Base-by-base conservation (phyloP, 2,329 filamentous ascomycete species). In the Thielaviopsis punctulata region DNA sequence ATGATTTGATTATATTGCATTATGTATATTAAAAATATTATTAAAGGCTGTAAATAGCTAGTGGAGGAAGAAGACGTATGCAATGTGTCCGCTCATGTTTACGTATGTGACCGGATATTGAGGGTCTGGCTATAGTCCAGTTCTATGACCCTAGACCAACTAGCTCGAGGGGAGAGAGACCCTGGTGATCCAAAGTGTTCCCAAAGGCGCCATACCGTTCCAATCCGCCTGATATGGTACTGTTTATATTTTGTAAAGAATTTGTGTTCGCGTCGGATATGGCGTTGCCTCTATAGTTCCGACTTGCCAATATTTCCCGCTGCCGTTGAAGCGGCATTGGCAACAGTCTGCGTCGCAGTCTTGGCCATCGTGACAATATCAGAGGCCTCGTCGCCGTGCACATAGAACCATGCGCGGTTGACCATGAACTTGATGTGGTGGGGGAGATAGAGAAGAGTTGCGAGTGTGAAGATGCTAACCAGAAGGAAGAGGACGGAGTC, bases 401-500 rank as follows among this genome's bases (percentile, higher is more conserved):
- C 86, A 73, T 98, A 98, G 73, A 95, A 98, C 78, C 86, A 94
- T 51, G 87, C 82, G 63, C 90, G 84, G 63, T 80, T 79, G 62
- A 82, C 77, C 60, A 98, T 82, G 64, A 86, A 83, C 61, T 79
- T 75, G 61, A 96, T 71, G 69, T 96, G 90, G 62, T 93, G 84
- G 10, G 92, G 92, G 18, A 98, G 85, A 73, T 98, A 98, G 58
- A 96, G 80, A 58, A 86, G 83, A 51, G 82, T 81, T 59, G 88
- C 92, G 63, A 93, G 88, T 61, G 86, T 75, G 61, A 92, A 80
- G 69, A 96, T 82, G 62, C 84, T 82, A 66, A 86, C 75, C 64
- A 95, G 82, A 61, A 95, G 82, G 73, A 98, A 92, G 63, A 95
- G 77, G 61, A 95, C 76, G 23, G 87, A 89, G 71, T 93, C 90